Base-by-base conservation (phyloP, 169 alveolate species). In the Cryptosporidium ubiquitum region DNA sequence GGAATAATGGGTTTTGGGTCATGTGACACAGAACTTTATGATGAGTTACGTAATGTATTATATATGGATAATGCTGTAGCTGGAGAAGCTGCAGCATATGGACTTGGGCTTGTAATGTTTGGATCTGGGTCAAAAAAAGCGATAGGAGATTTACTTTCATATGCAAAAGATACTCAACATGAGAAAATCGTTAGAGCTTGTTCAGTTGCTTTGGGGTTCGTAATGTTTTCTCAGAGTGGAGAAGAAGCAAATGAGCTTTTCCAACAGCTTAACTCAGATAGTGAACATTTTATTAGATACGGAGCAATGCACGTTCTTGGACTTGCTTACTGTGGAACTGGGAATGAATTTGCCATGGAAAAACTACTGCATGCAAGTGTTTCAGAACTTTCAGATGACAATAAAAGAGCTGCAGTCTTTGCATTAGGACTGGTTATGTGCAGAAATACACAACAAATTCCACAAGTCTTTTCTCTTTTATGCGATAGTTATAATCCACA, bases 81-180 rank as follows among this genome's bases (percentile, higher is more conserved):
- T 33, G 99, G 99, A 0, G 99, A 98, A 94, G 99, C 99, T 33
- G 99, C 99, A 1, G 99, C 99, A 3, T 94, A 95, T 91, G 99
- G 97, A 20, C 95, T 95, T 68, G 99, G 99, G 1, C 92, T 98
- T 51, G 94, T 97, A 52, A 96, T 97, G 97, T 73, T 95, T 18
- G 99, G 99, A 1, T 86, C 96, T 29, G 97, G 97, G 44, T 94
- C 94, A 84, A 94, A 92, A 69, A 95, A 89, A 52, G 97, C 97
- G 18, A 95, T 96, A 44, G 95, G 94, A 40, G 99, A 97, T 47
- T 93, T 98, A 57, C 69, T 97, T 35, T 96, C 96, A 40, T 97
- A 95, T 84, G 98, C 99, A 35, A 95, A 95, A 86, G 99, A 98
- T 92, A 98, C 99, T 3, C 99, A 98, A 85, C 99, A 98, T 94